Base-by-base conservation (phyloP, 2,329 filamentous ascomycete genomes). In the Cylindrodendrum hubeiense region DNA sequence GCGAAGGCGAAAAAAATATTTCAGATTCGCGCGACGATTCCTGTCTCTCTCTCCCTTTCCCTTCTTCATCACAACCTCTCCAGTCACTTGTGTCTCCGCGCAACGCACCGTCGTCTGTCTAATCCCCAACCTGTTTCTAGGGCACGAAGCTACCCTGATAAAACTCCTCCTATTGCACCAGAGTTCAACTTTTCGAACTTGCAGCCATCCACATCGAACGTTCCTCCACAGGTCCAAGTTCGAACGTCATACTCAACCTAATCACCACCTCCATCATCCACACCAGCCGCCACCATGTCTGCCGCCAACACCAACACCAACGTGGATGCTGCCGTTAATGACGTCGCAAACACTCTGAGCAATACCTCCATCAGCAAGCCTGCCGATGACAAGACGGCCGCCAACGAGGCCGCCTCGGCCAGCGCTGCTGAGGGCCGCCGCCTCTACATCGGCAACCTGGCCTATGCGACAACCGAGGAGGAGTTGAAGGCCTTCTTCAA, bases 401-500 rank as follows among this genome's bases (percentile, higher is more conserved):
- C 92, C 85, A 92, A 93, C 81, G 94, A 97, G 83, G 94, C 95
- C 83, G 94, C 96, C 80, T 91, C 96, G 83, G 94, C 94, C 85
- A 97, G 94, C 87, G 96, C 96, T 84, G 95, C 95, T 84, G 96
- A 99, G 89, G 95, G 96, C 84, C 94, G 96, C 88, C 94, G 96
- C 87, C 92, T 99, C 79, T 99, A 99, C 88, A 98, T 99, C 88
- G 96, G 96, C 89, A 99, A 99, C 89, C 93, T 99, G 90, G 96
- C 96, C 80, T 99, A 99, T 85, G 95, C 95, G 91, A 98, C 96
- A 91, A 97, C 94, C 84, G 96, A 98, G 93, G 96, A 93, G 92
- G 94, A 98, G 91, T 94, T 99, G 90, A 97, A 97, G 89, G 93
- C 96, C 78, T 99, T 99, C 90, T 99, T 99, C 92, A 95, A 96